Conservation (phyloP, 2,329 filamentous ascomycete species). For the Colletotrichum gloeosporioides region DNA sequence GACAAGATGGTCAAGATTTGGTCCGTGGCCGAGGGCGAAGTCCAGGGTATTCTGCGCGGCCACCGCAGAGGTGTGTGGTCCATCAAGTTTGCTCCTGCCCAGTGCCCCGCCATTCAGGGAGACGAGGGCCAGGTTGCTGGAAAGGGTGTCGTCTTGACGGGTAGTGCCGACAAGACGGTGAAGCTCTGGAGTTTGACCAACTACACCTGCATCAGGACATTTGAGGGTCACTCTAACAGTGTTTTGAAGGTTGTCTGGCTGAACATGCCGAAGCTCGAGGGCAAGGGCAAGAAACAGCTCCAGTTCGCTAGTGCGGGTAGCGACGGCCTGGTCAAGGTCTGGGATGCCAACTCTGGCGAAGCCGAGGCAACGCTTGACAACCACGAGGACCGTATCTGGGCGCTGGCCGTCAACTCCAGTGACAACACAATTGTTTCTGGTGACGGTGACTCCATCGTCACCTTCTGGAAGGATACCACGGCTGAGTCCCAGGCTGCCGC, state of each 20-base stretch:
- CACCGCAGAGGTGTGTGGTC: slow-evolving; percentile 97
- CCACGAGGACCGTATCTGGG: slow-evolving; percentile 96
- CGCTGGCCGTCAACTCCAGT: slow-evolving; percentile 74
- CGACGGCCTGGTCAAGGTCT: slow-evolving; percentile 95
- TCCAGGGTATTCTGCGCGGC: slow-evolving; percentile 87
- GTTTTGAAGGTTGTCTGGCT: slow-evolving; percentile 95
- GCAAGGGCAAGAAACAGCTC: slow-evolving; percentile 63
- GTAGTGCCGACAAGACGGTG: slow-evolving; percentile 93
- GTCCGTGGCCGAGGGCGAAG: slow-evolving; percentile 88
- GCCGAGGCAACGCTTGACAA: slow-evolving; percentile 91
- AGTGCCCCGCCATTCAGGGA: slow-evolving; percentile 75
- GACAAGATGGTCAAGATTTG: slow-evolving; percentile 98
- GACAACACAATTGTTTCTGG: slow-evolving; percentile 84
- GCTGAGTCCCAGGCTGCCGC: slow-evolving; percentile 77
- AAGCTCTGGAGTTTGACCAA: slow-evolving; percentile 94
- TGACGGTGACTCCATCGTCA: slow-evolving; percentile 89
- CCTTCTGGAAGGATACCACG: slow-evolving; percentile 95
- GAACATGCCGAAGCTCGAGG: slow-evolving; percentile 52
- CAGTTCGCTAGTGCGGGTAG: slow-evolving; percentile 87
- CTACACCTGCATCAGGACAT: slow-evolving; percentile 90
- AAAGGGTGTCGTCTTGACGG: slow-evolving; percentile 85
- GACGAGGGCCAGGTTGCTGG: slow-evolving; percentile 75
- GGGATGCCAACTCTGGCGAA: slow-evolving; percentile 88
- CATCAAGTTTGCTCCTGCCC: slow-evolving; percentile 84
- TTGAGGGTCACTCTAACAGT: slow-evolving; percentile 96